phyloP scores from a whole-genome alignment of 2,329 filamentous ascomycete genomes.

The Arthrobotrys conoides region DNA sequence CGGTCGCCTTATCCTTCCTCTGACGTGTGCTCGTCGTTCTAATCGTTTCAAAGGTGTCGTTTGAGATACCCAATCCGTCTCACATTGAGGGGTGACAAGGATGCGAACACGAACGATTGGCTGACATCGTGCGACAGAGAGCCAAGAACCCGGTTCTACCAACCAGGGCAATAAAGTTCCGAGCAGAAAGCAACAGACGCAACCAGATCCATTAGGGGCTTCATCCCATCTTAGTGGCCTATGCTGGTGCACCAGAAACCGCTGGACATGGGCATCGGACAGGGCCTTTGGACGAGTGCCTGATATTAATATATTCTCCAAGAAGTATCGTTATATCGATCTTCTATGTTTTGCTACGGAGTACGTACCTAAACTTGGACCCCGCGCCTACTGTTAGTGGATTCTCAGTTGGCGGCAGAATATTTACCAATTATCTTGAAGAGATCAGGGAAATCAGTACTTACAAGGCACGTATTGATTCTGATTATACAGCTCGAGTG shows the following conservation, averaged over 20 bases:
- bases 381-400: constrained; percentile 44
- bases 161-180: constrained; percentile 23
- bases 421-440: constrained; percentile 36
- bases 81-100: constrained; percentile 46
- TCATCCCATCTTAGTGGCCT: constrained; percentile 57
- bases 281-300: constrained; percentile 17
- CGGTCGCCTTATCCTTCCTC: constrained; percentile 49
- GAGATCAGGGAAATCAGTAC: constrained; percentile 5
- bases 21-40: constrained; percentile 31
- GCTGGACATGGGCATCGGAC: constrained; percentile 17
- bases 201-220: constrained; percentile 34
- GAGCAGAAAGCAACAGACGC: constrained; percentile 30
- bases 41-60: constrained; percentile 43
- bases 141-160: constrained; percentile 25
- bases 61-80: constrained; percentile 59
- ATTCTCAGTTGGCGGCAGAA: constrained; percentile 37
- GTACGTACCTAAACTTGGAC: constrained; percentile 49
- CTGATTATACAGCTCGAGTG: constrained; percentile 14
- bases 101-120: constrained; percentile 48
- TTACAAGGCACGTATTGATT: constrained; percentile 1
- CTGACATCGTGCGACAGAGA: constrained; percentile 23
- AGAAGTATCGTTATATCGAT: background rate
- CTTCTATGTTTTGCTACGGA: constrained; percentile 7
- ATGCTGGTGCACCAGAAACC: constrained; percentile 55
- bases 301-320: constrained; percentile 5